Base-by-base conservation (phyloP, 2,329 filamentous ascomycete species). In the Berkeleyomyces basicola region DNA sequence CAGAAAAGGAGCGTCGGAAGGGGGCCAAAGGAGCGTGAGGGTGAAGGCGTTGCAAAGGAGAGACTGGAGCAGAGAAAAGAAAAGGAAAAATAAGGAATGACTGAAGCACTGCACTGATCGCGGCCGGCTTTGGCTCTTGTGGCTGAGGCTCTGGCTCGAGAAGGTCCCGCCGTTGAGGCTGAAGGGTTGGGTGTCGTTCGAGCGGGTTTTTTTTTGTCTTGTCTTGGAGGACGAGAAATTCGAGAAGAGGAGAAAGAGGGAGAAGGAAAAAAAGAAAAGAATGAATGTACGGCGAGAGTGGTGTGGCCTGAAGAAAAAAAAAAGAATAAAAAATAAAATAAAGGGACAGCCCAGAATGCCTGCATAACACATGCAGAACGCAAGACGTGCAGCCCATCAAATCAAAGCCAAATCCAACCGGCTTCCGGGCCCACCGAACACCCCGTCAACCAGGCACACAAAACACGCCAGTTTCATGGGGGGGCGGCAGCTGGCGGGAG, bases 341-440 rank as follows among this genome's bases (percentile, higher is more conserved):
- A 55, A 46, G 49, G 49, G 49, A 55, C 49, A 55, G 31, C 37
- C 36, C 16, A 14, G n/a, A 55, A 55, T 36, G 49, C 36, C 7
- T 55, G 49, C 49, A 31, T 31, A 55, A 23, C n/a, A 23, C n/a
- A 23, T 16, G 23, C n/a, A 47, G 44, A 47, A 23, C n/a, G 44
- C 31, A 55, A 39, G 10, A 31, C 37, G 49, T 31, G 49, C 49
- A 9, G n/a, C 44, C 49, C 49, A 55, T 55, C 31, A 55, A 55
- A 39, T 16, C 42, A 36, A 59, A n/a, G 58, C 5, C n/a, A 46
- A 46, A 43, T 61, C 11, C 23, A 23, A 23, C 42, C 5, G 3
- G 55, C 47, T 43, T 61, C 47, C 59, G 59, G 37, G 47, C 44
- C 47, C 40, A 61, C 59, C 59, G 47, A 61, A 43, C 23, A 47